Percentiles rank a stretch among this genome's conserved stretches.
Evolutionary conservation across 768 basidiomycete genomes (phyloP).

Genomic region (Kwoniella bestiolae): DNA sequence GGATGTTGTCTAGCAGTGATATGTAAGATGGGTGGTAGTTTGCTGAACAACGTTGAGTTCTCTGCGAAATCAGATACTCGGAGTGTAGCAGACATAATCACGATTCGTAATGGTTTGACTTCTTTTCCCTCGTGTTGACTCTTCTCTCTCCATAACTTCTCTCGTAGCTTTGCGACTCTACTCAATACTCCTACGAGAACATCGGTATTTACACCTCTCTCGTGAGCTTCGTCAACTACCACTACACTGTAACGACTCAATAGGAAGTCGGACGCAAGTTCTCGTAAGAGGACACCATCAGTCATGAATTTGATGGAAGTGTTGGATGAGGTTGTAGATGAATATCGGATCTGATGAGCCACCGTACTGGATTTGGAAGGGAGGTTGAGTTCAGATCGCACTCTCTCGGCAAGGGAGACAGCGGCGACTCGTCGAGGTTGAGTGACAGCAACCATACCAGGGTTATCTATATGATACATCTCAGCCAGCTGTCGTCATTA

Average conservation of each 20-base stretch:
- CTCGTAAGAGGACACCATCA: constrained; percentile 92
- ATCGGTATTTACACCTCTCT: constrained; percentile 97
- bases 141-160: constrained; percentile 76
- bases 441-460: constrained; percentile 96
- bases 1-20: constrained; percentile 91
- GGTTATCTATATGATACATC: constrained; percentile 69
- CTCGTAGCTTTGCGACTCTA: constrained; percentile 84
- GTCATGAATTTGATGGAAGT: constrained; percentile 99
- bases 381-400: constrained; percentile 88
- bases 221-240: constrained; percentile 97
- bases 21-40: constrained; percentile 87
- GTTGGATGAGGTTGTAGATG: constrained; percentile 83
- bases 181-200: constrained; percentile 96
- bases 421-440: constrained; percentile 97
- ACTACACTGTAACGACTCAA: constrained; percentile 91
- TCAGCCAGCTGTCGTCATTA: background rate
- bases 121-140: constrained; percentile 17
- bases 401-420: constrained; percentile 91
- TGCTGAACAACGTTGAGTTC: constrained; percentile 77
- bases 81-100: constrained; percentile 99
- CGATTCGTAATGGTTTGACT: constrained; percentile 76
- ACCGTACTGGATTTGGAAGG: constrained; percentile 69
- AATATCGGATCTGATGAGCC: constrained; percentile 97
- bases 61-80: constrained; percentile 89
- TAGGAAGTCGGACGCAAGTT: constrained; percentile 89